These are phyloP conservation scores for Colletotrichum eremochloae DNA, from an alignment of 2,329 filamentous ascomycete species.

Conservation along the genomic window DNA sequence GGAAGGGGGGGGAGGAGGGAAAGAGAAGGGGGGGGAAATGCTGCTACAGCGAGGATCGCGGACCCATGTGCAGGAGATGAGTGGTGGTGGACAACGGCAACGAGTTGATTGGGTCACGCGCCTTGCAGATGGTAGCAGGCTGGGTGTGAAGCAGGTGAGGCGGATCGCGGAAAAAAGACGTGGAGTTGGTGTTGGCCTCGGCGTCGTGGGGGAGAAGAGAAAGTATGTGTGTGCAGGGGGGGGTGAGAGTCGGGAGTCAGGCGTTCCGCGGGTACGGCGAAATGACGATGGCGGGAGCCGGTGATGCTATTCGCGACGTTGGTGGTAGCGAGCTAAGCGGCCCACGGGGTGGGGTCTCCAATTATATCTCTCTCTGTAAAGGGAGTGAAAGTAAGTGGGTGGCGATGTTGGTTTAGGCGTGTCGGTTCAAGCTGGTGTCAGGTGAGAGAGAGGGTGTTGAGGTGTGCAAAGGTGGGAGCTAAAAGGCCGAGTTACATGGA, in stretches of 20 bases:
- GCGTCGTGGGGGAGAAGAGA: conserved; percentile 20
- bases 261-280: conserved; percentile 17
- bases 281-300: neutral
- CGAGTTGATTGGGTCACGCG: conserved; percentile 30
- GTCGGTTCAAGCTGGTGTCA: conserved; percentile 16
- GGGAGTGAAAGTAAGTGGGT: conserved; percentile 2
- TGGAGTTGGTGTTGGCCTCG: conserved; percentile 20
- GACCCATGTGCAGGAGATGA: conserved; percentile 37
- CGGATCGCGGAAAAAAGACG: conserved; percentile 38
- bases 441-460: neutral
- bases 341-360: neutral
- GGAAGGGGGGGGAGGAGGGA: neutral
- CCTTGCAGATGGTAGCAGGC: conserved; percentile 11
- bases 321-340: conserved; percentile 14
- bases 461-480: conserved; percentile 25
- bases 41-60: conserved; percentile 33
- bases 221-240: neutral
- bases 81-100: conserved; percentile 8
- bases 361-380: neutral
- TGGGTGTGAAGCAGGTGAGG: conserved; percentile 30
- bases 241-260: neutral
- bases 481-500: conserved; percentile 5
- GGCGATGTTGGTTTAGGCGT: conserved; percentile 28
- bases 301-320: conserved; percentile 38
- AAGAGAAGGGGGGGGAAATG: conserved; percentile 1